phyloP scores from a whole-genome alignment of 1,284 basidiomycete species.

The Tetrapyrgos nigripes region DNA sequence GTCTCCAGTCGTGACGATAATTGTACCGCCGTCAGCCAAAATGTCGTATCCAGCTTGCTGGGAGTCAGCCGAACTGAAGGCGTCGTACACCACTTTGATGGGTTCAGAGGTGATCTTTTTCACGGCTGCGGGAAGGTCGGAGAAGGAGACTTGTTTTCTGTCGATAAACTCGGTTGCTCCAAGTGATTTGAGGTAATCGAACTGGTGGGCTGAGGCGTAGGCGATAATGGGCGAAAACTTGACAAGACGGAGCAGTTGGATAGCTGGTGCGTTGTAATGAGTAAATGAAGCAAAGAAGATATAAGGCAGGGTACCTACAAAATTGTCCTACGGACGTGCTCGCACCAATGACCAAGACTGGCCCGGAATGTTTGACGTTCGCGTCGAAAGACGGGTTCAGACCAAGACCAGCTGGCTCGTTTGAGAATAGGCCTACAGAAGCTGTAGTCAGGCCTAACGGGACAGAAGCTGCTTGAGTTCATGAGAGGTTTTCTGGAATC shows the following conservation, averaged over 20 bases:
- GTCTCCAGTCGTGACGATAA: not conserved
- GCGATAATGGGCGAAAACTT: constrained; percentile 46
- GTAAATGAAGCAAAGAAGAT: too few relatives aligned
- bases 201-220: constrained; percentile 44
- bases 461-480: constrained; percentile 49
- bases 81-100: not conserved
- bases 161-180: constrained; percentile 50
- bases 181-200: constrained; percentile 39
- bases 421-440: constrained; percentile 42
- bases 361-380: too few relatives aligned
- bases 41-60: not conserved
- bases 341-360: too few relatives aligned
- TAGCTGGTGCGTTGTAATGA: too few relatives aligned
- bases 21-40: not conserved
- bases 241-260: constrained; percentile 47
- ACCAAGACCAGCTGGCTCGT: constrained; percentile 34
- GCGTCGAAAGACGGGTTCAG: constrained; percentile 35
- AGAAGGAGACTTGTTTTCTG: constrained; percentile 18
- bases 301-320: too few relatives aligned
- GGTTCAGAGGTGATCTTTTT: not conserved
- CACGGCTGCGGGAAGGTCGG: not conserved
- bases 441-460: constrained; percentile 44
- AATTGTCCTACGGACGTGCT: too few relatives aligned
- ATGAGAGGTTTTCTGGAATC: constrained; percentile 47
- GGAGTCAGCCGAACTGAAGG: not conserved